Evolutionary conservation across 2,329 filamentous ascomycete genomes (phyloP), one percentile per base, ranked within the genome.

Genomic region (Xylariomycetidae sp.): DNA sequence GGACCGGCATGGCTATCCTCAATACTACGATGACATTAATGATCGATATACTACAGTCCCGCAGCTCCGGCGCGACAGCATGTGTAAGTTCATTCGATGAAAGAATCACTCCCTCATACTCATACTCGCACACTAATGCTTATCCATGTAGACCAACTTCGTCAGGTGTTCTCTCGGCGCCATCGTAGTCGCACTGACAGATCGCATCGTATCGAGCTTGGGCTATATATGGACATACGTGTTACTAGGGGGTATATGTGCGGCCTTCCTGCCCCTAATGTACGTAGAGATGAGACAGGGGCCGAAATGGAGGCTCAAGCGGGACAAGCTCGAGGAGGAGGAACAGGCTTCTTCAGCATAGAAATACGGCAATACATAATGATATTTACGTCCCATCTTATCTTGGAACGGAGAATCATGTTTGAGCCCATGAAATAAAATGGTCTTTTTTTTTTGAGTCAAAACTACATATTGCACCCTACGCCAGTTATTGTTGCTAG

Each of bases 11-110:
- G 7, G 37, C 50, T 9, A 51, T 58, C 4, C 47, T 58, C 4
- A 58, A 56, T 35, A 48, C 51, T 0, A 58, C 54, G 1, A 54
- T 54, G 45, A 58, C 54, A 2, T 33, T 58, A 12, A 51, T 56
- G 45, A 54, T 58, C 29, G 53, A 58, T 19, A 48, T 58, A 5
- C 10, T 58, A 5, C 46, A 56, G 25, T 37, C 40, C 2, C 46
- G 44, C 11, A 57, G 54, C 34, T 57, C 54, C 2, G 43, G 46
- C 1, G 53, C 47, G 2, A 57, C 48, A 2, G 54, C 54, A 1
- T 57, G 51, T 18, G 49, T 50, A 36, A 35, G 45, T 25, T 3
- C 9, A 13, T 38, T n/a, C n/a, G n/a, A n/a, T n/a, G n/a, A n/a
- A n/a, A n/a, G n/a, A n/a, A n/a, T n/a, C n/a, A n/a, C n/a, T n/a